Percentiles rank a stretch among this genome's conserved stretches.
Conservation (phyloP, 352 stramenopile genomes). For the Phytophthora cajani region DNA sequence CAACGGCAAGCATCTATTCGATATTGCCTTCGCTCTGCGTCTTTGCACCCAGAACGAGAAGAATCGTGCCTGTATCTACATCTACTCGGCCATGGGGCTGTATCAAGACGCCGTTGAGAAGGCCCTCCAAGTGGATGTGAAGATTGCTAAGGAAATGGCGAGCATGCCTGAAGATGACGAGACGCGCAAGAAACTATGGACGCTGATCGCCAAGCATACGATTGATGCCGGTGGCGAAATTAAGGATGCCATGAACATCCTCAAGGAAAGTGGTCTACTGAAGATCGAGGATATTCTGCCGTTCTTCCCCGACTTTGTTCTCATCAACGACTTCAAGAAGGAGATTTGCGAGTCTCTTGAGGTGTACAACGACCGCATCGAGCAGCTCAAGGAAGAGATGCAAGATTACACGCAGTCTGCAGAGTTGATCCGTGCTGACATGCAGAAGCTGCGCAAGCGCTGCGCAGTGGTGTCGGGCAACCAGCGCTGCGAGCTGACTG, state of each 20-base stretch:
- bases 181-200: constrained; percentile 93
- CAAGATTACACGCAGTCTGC: constrained; percentile 92
- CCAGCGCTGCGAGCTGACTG: constrained; percentile 90
- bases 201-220: constrained; percentile 92
- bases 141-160: constrained; percentile 94
- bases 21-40: constrained; percentile 92
- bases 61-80: constrained; percentile 94
- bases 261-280: constrained; percentile 88
- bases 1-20: constrained; percentile 87
- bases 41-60: constrained; percentile 94
- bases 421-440: constrained; percentile 90
- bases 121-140: constrained; percentile 89
- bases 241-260: constrained; percentile 85
- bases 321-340: constrained; percentile 96
- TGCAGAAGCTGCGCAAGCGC: constrained; percentile 88
- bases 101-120: constrained; percentile 94
- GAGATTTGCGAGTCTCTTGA: constrained; percentile 94
- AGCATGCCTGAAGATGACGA: constrained; percentile 91
- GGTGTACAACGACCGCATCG: constrained; percentile 91
- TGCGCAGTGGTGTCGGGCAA: constrained; percentile 89
- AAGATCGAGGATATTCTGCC: constrained; percentile 96
- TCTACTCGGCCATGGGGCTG: constrained; percentile 93
- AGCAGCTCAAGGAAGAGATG: constrained; percentile 94
- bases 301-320: constrained; percentile 95
- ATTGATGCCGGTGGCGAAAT: constrained; percentile 90